Percentiles rank a stretch among this genome's conserved stretches.
These are phyloP conservation scores for Clitopilus passeckerianus DNA, from an alignment of 768 basidiomycete genomes.

Conservation along the genomic window DNA sequence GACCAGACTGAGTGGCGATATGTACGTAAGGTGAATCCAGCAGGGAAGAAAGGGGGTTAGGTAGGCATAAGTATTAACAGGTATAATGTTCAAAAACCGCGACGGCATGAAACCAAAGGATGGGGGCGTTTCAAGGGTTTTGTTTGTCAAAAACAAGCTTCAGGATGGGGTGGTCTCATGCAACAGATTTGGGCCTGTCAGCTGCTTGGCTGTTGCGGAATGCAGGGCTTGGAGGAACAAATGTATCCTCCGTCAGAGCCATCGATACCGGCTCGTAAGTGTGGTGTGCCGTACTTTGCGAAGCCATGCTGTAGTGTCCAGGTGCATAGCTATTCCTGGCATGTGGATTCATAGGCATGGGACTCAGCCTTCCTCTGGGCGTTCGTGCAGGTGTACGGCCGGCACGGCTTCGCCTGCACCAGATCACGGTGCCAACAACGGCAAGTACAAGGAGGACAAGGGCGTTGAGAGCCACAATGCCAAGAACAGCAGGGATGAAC, in stretches of 20 bases:
- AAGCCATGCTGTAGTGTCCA: conserved; percentile 12
- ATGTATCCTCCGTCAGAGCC: conserved; percentile 54
- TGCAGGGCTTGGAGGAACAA: conserved; percentile 54
- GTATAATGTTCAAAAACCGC: background rate
- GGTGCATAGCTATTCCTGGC: background rate
- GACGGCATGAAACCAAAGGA: background rate
- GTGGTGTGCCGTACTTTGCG: conserved; percentile 25
- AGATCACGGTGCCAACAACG: conserved; percentile 45
- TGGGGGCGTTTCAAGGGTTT: background rate
- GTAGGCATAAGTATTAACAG: background rate
- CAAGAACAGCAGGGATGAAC: conserved; percentile 72
- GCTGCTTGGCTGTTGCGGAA: conserved; percentile 41
- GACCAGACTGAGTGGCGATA: background rate
- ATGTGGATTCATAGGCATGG: conserved; percentile 50
- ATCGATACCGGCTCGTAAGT: conserved; percentile 74
- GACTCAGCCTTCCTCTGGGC: conserved; percentile 42
- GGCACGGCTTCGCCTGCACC: conserved; percentile 45
- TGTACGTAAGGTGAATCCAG: background rate
- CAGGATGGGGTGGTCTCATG: conserved; percentile 16
- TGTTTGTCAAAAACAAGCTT: conserved; percentile 1
- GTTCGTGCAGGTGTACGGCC: conserved; percentile 21
- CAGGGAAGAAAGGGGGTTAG: background rate
- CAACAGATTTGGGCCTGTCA: conserved; percentile 41
- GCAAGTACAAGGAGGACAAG: conserved; percentile 57
- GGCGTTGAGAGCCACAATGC: conserved; percentile 73